Conservation (phyloP, 108 stramenopile genomes). For the Discostella stelligeroides region DNA sequence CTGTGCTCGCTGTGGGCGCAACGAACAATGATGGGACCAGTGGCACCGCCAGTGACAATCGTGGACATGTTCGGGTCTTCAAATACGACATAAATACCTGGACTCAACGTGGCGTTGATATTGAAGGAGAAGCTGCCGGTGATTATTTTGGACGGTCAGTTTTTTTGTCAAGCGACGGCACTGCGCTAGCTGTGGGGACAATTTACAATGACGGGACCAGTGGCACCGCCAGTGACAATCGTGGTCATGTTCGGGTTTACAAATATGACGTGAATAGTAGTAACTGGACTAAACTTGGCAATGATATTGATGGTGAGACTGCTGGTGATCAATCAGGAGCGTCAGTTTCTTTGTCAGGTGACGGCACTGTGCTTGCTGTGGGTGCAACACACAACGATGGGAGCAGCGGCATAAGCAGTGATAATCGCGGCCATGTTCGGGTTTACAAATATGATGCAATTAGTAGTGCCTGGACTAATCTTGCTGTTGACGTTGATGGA, state of each 20-base stretch:
- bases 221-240: neutral
- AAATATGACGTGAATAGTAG: neutral
- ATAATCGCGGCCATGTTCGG: no score
- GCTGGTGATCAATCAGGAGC: constrained; percentile 12
- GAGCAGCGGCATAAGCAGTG: no score
- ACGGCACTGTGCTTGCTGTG: no score
- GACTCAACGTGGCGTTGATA: constrained; percentile 16
- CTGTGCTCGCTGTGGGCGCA: no score
- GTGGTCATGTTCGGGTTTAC: constrained; percentile 16
- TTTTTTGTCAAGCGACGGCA: constrained; percentile 29
- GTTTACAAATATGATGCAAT: no score
- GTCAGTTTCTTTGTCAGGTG: constrained; percentile 19
- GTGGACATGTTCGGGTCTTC: no score
- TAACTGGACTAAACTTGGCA: constrained; percentile 1
- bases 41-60: no score
- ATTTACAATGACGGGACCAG: constrained; percentile 3
- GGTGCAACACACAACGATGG: no score
- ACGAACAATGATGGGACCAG: no score
- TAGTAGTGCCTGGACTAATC: no score
- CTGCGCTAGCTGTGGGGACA: constrained; percentile 17
- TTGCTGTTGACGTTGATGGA: no score
- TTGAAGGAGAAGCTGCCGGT: constrained; percentile 19
- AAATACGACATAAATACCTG: no score
- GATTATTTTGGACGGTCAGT: constrained; percentile 20
- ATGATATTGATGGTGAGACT: constrained; percentile 9